phyloP scores from a whole-genome alignment of 2,329 filamentous ascomycete genomes.

The Tolypocladium cylindrosporum region DNA sequence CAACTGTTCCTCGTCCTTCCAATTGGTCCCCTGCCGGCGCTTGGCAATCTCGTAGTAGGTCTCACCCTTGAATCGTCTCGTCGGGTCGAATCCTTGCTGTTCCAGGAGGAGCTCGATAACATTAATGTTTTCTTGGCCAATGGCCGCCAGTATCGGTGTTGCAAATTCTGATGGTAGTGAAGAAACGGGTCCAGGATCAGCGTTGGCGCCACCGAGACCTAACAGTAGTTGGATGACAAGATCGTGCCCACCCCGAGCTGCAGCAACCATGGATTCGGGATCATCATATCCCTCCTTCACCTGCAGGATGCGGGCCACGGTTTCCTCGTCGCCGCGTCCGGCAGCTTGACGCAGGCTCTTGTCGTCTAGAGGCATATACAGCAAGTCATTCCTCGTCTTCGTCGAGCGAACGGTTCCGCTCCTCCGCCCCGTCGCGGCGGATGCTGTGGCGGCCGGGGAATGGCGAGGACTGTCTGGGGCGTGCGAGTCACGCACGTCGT shows the following conservation, averaged over 20 bases:
- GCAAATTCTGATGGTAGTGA: slow-evolving; percentile 59
- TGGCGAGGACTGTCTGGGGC: slow-evolving; percentile 48
- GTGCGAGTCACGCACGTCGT: slow-evolving; percentile 41
- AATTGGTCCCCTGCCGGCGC: slow-evolving; percentile 73
- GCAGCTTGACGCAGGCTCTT: slow-evolving; percentile 52
- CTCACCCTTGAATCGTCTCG: slow-evolving; percentile 62
- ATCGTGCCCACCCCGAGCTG: slow-evolving; percentile 84
- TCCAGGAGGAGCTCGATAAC: slow-evolving; percentile 73
- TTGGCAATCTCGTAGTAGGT: slow-evolving; percentile 83
- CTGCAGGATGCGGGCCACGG: slow-evolving; percentile 49
- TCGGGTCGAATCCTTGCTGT: slow-evolving; percentile 73
- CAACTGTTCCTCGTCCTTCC: slow-evolving; percentile 78
- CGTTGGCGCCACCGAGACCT: slow-evolving; percentile 54
- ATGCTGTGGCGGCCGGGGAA: slow-evolving; percentile 35
- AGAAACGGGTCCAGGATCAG: slow-evolving; percentile 58
- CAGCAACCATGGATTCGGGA: slow-evolving; percentile 79
- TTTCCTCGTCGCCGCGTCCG: slow-evolving; percentile 50
- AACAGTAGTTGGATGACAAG: slow-evolving; percentile 73
- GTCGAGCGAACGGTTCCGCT: slow-evolving; percentile 47
- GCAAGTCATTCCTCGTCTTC: slow-evolving; percentile 53
- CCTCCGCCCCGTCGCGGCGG: slow-evolving; percentile 33
- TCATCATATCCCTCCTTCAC: slow-evolving; percentile 57
- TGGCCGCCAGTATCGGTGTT: slow-evolving; percentile 89
- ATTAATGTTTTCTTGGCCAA: slow-evolving; percentile 78
- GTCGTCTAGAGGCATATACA: slow-evolving; percentile 55